Evolutionary conservation across 2,329 filamentous ascomycete genomes (phyloP), one percentile per base, ranked within the genome.

Genomic region (Scolecobasidium constrictum): DNA sequence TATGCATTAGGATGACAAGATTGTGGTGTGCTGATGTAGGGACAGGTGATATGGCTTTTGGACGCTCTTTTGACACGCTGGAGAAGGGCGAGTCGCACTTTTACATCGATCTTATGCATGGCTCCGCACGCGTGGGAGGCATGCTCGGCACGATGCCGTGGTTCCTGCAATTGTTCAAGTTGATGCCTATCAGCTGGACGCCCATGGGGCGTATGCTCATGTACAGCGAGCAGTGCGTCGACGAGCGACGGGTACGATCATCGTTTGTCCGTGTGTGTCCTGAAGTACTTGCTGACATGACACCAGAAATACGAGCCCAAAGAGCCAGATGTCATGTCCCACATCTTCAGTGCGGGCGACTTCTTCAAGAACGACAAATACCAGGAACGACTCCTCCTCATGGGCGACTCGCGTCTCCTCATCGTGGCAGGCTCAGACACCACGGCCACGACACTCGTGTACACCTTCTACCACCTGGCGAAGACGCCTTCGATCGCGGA

Each of bases 61-160:
- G 39, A 2, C 41, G 47, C 34, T 43, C 42, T 18, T 50, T 51
- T 41, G 37, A 49, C 36, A 47, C 47, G 49, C 43, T 50, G 12
- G 37, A 44, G 34, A 47, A 31, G 16, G 45, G 45, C 5, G 22
- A 46, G 17, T n/a, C 16, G 7, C 49, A 51, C 34, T 46, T 17
- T 6, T 44, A 38, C n/a, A 47, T 50, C 34, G 17, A 40, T 7
- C 38, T 49, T 26, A 38, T 51, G 9, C 16, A 28, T n/a, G n/a
- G n/a, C 26, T 31, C 26, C 16, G 37, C 11, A 5, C 28, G 34
- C 9, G 20, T 43, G 40, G 34, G 11, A 20, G 11, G n/a, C 7
- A 18, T 39, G 37, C 15, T 13, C 39, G 4, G 18, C 9, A 39
- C 16, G 34, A 34, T 50, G 9, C 19, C 37, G 19, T 39, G 37